Base-by-base conservation (phyloP, 1,139 yeast species). In the Kurtzmaniella natalensis region DNA sequence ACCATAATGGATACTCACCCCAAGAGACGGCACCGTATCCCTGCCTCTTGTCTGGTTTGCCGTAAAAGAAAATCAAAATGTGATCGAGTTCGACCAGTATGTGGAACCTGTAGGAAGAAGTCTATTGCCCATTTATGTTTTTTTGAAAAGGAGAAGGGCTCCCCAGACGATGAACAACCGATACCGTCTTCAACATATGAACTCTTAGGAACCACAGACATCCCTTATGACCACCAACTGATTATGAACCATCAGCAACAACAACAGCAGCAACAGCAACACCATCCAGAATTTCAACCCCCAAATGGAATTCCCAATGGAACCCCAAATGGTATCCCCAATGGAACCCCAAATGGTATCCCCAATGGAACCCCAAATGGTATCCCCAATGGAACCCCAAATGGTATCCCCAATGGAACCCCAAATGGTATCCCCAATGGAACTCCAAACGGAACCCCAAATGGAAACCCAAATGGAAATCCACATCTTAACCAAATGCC, bases 111-210 rank as follows among this genome's bases (percentile, higher is more conserved):
- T 61, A 70, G 72, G 34, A 77, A 77, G 57, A 81, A 82, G 36
- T 83, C 86, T 11, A 82, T 82, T 17, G 81, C 83, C 18, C 88
- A 82, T 53, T 58, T 81, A 24, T 83, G 94, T 44, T 77, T 67
- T 41, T 83, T 79, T 50, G 76, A 81, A 48, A 77, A 72, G 37
- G 59, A 45, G 6, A 18, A 22, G 18, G 29, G 36, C 21, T 25
- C 38, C 19, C 26, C 33, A 22, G 18, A 27, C 31, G 18, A 24
- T 18, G 36, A 18, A 10, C 15, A 11, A 18, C 20, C 20, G 14
- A 9, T n/a, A 5, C 23, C n/a, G n/a, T n/a, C n/a, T n/a, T 13
- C 16, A 4, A 10, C 11, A 11, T 23, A 23, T 26, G 29, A 26
- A 5, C 19, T 17, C 7, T 26, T 26, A n/a, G 29, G 29, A 3